A percentile compares a stretch with the other conserved stretches of the same genome.
These are phyloP conservation scores for Leccinum imitatum DNA, from an alignment of 768 basidiomycete species.

Conservation along the genomic window DNA sequence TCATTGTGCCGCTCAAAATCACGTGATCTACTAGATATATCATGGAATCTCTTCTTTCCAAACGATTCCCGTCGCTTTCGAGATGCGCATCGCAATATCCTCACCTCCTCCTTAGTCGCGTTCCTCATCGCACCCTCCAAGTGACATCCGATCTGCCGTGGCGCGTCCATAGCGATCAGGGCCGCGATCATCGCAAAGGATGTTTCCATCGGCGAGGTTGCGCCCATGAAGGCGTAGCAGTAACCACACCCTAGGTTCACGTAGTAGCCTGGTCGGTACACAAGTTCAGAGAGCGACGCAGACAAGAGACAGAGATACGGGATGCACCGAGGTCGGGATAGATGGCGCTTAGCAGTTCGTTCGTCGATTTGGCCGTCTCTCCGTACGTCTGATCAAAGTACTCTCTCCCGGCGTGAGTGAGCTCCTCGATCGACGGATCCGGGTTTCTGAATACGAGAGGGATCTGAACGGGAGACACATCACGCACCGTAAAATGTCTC, in stretches of 20 bases:
- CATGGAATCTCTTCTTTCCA: conserved; percentile 55
- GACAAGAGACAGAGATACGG: not conserved
- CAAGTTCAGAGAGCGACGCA: not conserved
- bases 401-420: too few relatives aligned
- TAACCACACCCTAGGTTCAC: conserved; percentile 57
- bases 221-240: conserved; percentile 48
- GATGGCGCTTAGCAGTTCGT: too few relatives aligned
- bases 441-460: too few relatives aligned
- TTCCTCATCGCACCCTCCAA: too few relatives aligned
- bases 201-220: conserved; percentile 50
- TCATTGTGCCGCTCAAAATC: not conserved
- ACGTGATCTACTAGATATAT: conserved; percentile 29
- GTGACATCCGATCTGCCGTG: too few relatives aligned
- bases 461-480: too few relatives aligned
- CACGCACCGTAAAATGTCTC: too few relatives aligned
- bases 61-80: conserved; percentile 44
- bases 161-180: conserved; percentile 54
- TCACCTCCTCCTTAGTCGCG: conserved; percentile 47
- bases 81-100: conserved; percentile 52
- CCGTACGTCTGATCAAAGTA: too few relatives aligned
- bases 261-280: conserved; percentile 46
- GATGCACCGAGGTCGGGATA: too few relatives aligned
- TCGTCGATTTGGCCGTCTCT: too few relatives aligned
- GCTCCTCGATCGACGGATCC: too few relatives aligned
- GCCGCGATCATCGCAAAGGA: conserved; percentile 62